These are phyloP conservation scores for Chionographis japonica DNA, from an alignment of 106 monocot genomes.

Conservation along the genomic window DNA sequence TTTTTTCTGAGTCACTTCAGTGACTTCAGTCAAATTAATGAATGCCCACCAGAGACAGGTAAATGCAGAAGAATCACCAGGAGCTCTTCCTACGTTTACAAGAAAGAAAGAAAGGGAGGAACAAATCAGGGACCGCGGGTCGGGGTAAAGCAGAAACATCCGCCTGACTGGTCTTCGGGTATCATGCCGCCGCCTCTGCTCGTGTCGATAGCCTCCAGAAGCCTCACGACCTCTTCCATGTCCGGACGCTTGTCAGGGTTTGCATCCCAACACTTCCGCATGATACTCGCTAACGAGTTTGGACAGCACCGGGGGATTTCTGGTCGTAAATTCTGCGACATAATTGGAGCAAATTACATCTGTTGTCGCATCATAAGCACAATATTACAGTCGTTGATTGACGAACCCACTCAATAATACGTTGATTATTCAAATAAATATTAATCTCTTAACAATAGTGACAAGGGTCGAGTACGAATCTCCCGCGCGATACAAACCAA, in stretches of 20 bases:
- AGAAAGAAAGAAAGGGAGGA: neutral
- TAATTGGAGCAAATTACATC: neutral
- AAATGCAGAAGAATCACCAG: too few species aligned
- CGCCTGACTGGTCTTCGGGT: slow-evolving; percentile 35
- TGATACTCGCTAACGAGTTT: slow-evolving; percentile 42
- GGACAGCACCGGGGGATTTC: slow-evolving; percentile 71
- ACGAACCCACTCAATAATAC: too few species aligned
- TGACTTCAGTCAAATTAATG: too few species aligned
- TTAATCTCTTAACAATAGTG: too few species aligned
- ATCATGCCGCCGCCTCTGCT: slow-evolving; percentile 69
- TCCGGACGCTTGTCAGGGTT: slow-evolving; percentile 56
- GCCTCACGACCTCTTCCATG: slow-evolving; percentile 57
- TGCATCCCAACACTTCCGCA: slow-evolving; percentile 63
- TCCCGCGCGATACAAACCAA: too few species aligned
- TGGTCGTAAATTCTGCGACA: slow-evolving; percentile 50
- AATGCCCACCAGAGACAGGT: too few species aligned
- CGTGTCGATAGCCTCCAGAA: slow-evolving; percentile 54
- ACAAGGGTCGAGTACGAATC: too few species aligned
- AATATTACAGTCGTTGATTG: too few species aligned
- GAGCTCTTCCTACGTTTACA: too few species aligned
- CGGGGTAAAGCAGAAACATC: slow-evolving; percentile 41
- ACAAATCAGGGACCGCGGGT: slow-evolving; percentile 36
- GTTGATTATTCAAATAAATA: too few species aligned
- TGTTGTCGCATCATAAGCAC: too few species aligned
- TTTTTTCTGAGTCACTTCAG: too few species aligned